Percentiles rank a stretch among this genome's conserved stretches.
Evolutionary conservation across 306 rosid genomes (phyloP).

Genomic region (Casuarina glauca): DNA sequence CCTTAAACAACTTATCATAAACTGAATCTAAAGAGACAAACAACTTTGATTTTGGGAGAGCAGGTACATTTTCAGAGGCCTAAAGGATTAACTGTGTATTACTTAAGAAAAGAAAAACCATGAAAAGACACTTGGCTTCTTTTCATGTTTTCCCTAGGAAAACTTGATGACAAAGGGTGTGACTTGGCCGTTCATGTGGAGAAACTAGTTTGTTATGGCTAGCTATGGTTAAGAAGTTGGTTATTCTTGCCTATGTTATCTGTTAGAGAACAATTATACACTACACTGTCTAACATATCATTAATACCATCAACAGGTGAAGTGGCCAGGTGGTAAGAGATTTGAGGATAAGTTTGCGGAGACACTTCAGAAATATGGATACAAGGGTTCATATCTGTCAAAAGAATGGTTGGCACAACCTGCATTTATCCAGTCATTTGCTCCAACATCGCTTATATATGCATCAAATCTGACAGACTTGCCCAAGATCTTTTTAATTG

Average conservation of each 20-base stretch:
- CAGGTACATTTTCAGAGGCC: slow-evolving; percentile 9
- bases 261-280: background rate
- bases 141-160: background rate
- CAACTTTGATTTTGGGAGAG: background rate
- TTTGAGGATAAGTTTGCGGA: slow-evolving; percentile 87
- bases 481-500: slow-evolving; percentile 76
- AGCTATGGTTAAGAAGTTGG: background rate
- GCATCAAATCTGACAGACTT: slow-evolving; percentile 68
- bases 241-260: background rate
- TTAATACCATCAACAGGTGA: slow-evolving; percentile 61
- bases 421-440: slow-evolving; percentile 84
- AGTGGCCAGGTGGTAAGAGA: slow-evolving; percentile 63
- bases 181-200: background rate
- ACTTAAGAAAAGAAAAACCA: background rate
- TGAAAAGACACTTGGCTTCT: background rate
- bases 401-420: slow-evolving; percentile 85
- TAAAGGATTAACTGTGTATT: background rate
- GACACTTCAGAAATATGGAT: slow-evolving; percentile 79
- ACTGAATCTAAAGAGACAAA: slow-evolving; percentile 11
- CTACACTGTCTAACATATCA: slow-evolving; percentile 26
- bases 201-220: background rate
- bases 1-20: background rate
- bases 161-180: background rate
- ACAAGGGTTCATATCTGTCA: slow-evolving; percentile 81
- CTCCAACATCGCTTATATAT: slow-evolving; percentile 81